These are phyloP conservation scores for Phlebopus sp. DNA, from an alignment of 1,284 basidiomycete genomes.

Conservation along the genomic window DNA sequence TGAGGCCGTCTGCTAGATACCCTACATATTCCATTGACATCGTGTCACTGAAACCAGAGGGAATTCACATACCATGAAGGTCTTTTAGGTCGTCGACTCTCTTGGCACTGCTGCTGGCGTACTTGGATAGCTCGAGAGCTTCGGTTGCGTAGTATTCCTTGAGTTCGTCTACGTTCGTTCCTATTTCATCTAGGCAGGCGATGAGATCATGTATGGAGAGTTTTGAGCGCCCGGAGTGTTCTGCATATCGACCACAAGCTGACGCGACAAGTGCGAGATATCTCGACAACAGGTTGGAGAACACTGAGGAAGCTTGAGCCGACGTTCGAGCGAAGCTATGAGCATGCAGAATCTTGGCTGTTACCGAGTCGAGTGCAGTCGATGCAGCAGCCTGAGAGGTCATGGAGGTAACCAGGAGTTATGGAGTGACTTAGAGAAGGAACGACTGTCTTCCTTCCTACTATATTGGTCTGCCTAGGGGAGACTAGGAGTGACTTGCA, in stretches of 20 bases:
- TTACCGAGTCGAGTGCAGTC: slow-evolving; percentile 57
- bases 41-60: slow-evolving; percentile 7
- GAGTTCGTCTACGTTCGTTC: slow-evolving; percentile 66
- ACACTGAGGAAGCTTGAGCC: slow-evolving; percentile 59
- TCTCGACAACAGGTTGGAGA: slow-evolving; percentile 70
- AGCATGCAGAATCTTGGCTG: slow-evolving; percentile 68
- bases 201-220: slow-evolving; percentile 57
- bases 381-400: slow-evolving; percentile 23
- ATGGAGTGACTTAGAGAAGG: too few relatives aligned
- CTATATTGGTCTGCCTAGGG: too few relatives aligned
- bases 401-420: too few relatives aligned
- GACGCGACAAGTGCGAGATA: slow-evolving; percentile 63
- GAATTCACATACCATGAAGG: slow-evolving; percentile 52
- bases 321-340: slow-evolving; percentile 73
- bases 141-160: slow-evolving; percentile 59
- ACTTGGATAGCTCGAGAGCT: slow-evolving; percentile 62
- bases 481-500: too few relatives aligned
- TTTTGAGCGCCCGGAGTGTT: slow-evolving; percentile 62
- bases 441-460: too few relatives aligned
- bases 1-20: slow-evolving; percentile 57
- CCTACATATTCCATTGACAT: slow-evolving; percentile 38
- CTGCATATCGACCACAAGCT: slow-evolving; percentile 66
- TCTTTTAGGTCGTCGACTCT: slow-evolving; percentile 69
- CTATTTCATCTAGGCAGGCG: slow-evolving; percentile 68
- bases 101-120: slow-evolving; percentile 56